Base-by-base conservation (phyloP, 805 yeast species). In the Saccharomycopsis lassenensis region DNA sequence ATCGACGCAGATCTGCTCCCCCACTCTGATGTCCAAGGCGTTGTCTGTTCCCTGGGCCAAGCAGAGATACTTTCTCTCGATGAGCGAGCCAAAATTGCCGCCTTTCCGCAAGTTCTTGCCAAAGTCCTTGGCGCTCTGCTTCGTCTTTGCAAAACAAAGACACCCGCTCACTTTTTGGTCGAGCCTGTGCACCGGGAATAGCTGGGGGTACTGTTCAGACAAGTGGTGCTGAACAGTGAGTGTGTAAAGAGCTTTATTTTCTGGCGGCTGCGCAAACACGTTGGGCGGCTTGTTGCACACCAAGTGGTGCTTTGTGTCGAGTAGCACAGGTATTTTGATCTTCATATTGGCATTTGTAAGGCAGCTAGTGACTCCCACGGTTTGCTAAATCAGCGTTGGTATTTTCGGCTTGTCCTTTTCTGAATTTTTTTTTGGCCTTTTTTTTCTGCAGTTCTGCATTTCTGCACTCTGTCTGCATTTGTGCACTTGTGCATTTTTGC, bases 81-180 rank as follows among this genome's bases (percentile, higher is more conserved):
- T 46, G 12, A 41, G 43, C 43, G 45, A 53, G 0, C 69, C 68
- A n/a, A 36, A 33, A 22, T 57, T 48, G 0, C 64, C 65, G 19
- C 65, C 63, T 22, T 45, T 32, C 29, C 42, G 40, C 10, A 64
- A 43, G 30, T 58, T 51, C 28, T 49, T 54, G 5, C 56, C 47
- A 37, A 63, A 60, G 34, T 45, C 46, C 14, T 42, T 48, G 1
- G 67, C 63, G 0, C 57, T 47, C 6, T 45, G 47, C 33, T 52
- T 49, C 31, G 51, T 56, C 35, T 49, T 53, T 2, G 67, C 61
- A 4, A 62, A 33, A 2, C 63, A 46, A 30, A 62, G 37, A 1
- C 66, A 67, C 16, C 69, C 69, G 14, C 65, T 57, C 5, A 61
- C 68, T 33, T 48, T 42, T 19, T 48, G 50, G 38, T 64, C 69